These are phyloP conservation scores for Leccinum subtestaceum DNA, from an alignment of 768 basidiomycete species.

Conservation along the genomic window DNA sequence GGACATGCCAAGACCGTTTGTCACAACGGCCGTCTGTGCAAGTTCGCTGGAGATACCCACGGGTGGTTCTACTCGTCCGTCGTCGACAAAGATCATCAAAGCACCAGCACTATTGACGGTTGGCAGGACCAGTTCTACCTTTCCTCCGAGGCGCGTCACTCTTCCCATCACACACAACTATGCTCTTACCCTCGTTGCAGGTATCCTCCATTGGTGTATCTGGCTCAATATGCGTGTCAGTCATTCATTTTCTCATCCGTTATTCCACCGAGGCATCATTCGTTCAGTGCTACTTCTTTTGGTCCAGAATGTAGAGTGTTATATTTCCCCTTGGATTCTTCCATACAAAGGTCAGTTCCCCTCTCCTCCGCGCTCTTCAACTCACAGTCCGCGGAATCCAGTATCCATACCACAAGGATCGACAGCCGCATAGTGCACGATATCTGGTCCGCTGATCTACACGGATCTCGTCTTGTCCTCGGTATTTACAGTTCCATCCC, in stretches of 20 bases:
- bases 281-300: slow-evolving; percentile 52
- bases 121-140: slow-evolving; percentile 48
- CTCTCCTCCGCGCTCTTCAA: too few species aligned
- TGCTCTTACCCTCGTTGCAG: slow-evolving; percentile 26
- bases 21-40: slow-evolving; percentile 32
- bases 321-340: slow-evolving; percentile 41
- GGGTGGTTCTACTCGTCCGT: slow-evolving; percentile 50
- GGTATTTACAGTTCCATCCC: slow-evolving; percentile 35
- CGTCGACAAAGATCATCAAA: slow-evolving; percentile 8
- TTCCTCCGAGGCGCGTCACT: slow-evolving; percentile 19
- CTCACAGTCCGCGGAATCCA: slow-evolving; percentile 1
- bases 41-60: slow-evolving; percentile 48
- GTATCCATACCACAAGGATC: slow-evolving; percentile 28
- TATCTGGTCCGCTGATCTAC: slow-evolving; percentile 54
- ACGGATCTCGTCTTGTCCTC: slow-evolving; percentile 46
- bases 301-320: slow-evolving; percentile 51
- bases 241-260: slow-evolving; percentile 8
- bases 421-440: slow-evolving; percentile 46
- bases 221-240: slow-evolving; percentile 49
- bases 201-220: slow-evolving; percentile 52
- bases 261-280: slow-evolving; percentile 15
- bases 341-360: slow-evolving; percentile 37
- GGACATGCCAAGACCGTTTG: slow-evolving; percentile 31
- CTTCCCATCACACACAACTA: background rate
- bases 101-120: slow-evolving; percentile 2